phyloP scores from a whole-genome alignment of 1,139 yeast species.

The Blastobotrys serpentis region DNA sequence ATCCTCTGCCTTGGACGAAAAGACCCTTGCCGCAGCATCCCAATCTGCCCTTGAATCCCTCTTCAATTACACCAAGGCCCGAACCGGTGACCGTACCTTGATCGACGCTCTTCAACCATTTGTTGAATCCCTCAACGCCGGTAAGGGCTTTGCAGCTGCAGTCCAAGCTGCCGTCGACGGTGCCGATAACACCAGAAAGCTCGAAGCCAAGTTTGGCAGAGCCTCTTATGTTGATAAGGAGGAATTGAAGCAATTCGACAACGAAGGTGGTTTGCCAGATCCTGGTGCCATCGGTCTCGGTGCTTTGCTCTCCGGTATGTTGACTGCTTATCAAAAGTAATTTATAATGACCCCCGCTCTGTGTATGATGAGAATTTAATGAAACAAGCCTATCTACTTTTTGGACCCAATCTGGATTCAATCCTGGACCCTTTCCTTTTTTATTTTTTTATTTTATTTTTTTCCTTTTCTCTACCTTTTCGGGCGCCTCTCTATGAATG shows the following conservation, averaged over 20 bases:
- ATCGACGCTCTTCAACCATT: slow-evolving; percentile 89
- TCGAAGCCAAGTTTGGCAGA: slow-evolving; percentile 87
- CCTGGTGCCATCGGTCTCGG: slow-evolving; percentile 72
- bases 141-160: slow-evolving; percentile 57
- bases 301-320: slow-evolving; percentile 33
- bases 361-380: not conserved
- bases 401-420: no score
- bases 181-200: slow-evolving; percentile 67
- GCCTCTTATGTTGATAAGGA: slow-evolving; percentile 81
- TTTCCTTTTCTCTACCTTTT: no score
- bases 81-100: slow-evolving; percentile 86
- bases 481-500: no score
- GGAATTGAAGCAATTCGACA: slow-evolving; percentile 45
- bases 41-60: slow-evolving; percentile 58
- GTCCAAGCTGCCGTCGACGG: slow-evolving; percentile 69
- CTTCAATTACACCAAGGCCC: slow-evolving; percentile 81
- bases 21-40: slow-evolving; percentile 45
- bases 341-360: not conserved
- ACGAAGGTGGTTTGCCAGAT: slow-evolving; percentile 64
- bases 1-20: slow-evolving; percentile 35
- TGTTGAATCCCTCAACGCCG: slow-evolving; percentile 55
- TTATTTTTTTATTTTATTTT: no score
- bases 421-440: no score
- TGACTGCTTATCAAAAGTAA: slow-evolving; percentile 22
- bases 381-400: no score